Base-by-base conservation (phyloP, 2,329 filamentous ascomycete genomes). In the Trichophaea hybrida region DNA sequence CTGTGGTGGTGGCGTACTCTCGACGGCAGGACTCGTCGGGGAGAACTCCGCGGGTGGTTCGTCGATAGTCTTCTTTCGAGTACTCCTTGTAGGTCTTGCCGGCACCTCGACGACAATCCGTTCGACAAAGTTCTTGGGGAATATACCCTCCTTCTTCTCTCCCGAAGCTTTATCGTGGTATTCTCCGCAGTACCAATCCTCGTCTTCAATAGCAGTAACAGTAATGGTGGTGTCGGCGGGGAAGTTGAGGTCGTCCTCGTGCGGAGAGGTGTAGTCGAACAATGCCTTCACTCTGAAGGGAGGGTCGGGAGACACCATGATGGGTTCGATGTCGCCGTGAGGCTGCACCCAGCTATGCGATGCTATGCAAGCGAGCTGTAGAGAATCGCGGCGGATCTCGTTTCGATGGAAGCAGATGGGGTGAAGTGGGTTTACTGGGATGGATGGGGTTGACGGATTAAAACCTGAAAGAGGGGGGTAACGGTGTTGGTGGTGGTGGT, bases 71-170 rank as follows among this genome's bases (percentile, higher is more conserved):
- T 85, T 82, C 70, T 82, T 86, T 75, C 85, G 90, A 56, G 79
- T 74, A 13, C 81, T 77, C 69, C 93, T 83, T 64, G 81, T 79
- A 60, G 93, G 93, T 61, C 93, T 83, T 61, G 90, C 88, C 61
- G 93, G 93, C 64, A 91, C 85, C 59, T 83, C 85, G 40, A 93
- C 93, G 72, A 97, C 91, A 73, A 88, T 94, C 74, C 85, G 88
- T 74, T 98, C 93, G 70, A 98, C 93, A 71, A 98, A 98, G 75
- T 97, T 98, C 71, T 86, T 85, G 55, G 89, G 91, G 73, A 96
- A 97, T 68, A 96, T 86, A 67, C 91, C 91, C 70, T 90, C 83
- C 71, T 83, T 80, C 73, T 84, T 88, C 64, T 73, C 74, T 59
- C 93, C 93, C n/a, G 64, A 60, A 56, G 77, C 74, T 61, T 82